A percentile compares a stretch with the other conserved stretches of the same genome.
Conservation (phyloP, 805 yeast species). For the Barnettozyma sucrosica region DNA sequence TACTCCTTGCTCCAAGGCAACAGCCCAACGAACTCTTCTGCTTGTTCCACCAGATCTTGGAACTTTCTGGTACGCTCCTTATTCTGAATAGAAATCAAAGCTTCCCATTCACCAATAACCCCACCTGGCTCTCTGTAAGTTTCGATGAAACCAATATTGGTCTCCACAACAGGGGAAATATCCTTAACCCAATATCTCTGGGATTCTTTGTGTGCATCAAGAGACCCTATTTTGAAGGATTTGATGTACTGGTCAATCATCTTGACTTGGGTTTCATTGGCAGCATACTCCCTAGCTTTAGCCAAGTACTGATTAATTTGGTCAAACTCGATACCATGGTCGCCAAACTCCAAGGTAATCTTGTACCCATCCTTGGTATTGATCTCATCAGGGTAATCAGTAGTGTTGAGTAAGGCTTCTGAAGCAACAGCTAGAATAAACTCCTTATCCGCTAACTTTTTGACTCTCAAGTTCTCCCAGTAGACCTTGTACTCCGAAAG, state of each 20-base stretch:
- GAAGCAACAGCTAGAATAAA: conserved; percentile 69
- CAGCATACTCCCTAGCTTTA: conserved; percentile 55
- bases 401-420: conserved; percentile 41
- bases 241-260: conserved; percentile 64
- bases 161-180: conserved; percentile 68
- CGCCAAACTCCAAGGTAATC: conserved; percentile 65
- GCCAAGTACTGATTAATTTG: conserved; percentile 50
- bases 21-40: conserved; percentile 53
- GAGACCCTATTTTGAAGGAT: conserved; percentile 75
- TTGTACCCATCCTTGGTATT: conserved; percentile 34
- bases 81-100: conserved; percentile 84
- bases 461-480: conserved; percentile 78
- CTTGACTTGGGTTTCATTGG: conserved; percentile 63
- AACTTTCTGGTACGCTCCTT: conserved; percentile 81
- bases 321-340: conserved; percentile 61
- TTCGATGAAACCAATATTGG: conserved; percentile 87
- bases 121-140: conserved; percentile 92
- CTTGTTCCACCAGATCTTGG: conserved; percentile 59
- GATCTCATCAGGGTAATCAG: conserved; percentile 48
- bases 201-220: conserved; percentile 78
- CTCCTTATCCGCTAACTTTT: conserved; percentile 41
- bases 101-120: conserved; percentile 91
- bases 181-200: conserved; percentile 88
- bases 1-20: conserved; percentile 75
- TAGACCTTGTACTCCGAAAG: conserved; percentile 56